Evolutionary conservation across 805 yeast species (phyloP).

Genomic region (Ogataea ramenticola): DNA sequence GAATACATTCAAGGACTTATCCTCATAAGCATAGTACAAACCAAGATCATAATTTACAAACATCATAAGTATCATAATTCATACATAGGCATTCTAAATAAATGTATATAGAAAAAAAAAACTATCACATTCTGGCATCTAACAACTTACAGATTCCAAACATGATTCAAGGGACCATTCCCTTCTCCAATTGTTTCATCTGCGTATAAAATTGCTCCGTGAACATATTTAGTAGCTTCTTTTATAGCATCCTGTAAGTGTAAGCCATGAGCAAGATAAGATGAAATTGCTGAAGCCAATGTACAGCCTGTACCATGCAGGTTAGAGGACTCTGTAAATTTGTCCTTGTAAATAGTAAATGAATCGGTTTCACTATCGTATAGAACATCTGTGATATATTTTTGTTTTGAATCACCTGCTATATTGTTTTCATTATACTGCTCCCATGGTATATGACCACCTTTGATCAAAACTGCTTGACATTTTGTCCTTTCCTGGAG

Average conservation of each 20-base stretch:
- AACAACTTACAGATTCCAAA: neutral
- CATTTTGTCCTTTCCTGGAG: conserved; percentile 26
- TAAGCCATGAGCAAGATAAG: conserved; percentile 55
- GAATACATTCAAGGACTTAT: conserved; percentile 41
- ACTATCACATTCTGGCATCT: too few relatives aligned
- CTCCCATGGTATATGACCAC: conserved; percentile 63
- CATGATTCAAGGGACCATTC: conserved; percentile 72
- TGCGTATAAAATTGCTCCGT: conserved; percentile 46
- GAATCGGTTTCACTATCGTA: conserved; percentile 33
- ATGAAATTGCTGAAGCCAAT: conserved; percentile 68
- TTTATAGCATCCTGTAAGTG: conserved; percentile 41
- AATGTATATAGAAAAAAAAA: too few relatives aligned
- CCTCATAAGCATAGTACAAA: too few relatives aligned
- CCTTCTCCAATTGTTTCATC: conserved; percentile 38
- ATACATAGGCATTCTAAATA: too few relatives aligned
- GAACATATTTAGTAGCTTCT: conserved; percentile 54
- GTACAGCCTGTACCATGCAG: conserved; percentile 92
- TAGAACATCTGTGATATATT: conserved; percentile 42
- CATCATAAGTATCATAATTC: too few relatives aligned
- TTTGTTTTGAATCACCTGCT: conserved; percentile 8
- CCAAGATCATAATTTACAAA: too few relatives aligned
- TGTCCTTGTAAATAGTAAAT: conserved; percentile 40
- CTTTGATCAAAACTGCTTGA: conserved; percentile 55
- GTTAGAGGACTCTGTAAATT: conserved; percentile 37
- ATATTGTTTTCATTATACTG: conserved; percentile 2